Conservation (phyloP, 352 stramenopile species). For the Globisporangium iwayamae region DNA sequence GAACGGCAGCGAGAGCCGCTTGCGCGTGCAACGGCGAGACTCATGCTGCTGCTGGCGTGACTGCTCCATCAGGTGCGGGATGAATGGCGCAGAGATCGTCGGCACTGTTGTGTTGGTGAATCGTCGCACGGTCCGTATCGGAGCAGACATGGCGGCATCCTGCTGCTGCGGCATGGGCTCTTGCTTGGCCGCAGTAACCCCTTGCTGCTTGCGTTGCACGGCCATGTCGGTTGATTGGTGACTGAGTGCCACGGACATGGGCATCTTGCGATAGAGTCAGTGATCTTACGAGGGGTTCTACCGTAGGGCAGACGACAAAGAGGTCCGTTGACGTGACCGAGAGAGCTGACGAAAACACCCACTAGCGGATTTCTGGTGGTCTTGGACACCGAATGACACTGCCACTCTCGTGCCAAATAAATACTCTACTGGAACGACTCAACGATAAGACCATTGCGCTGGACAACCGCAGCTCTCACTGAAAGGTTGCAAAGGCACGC, state of each 20-base stretch:
- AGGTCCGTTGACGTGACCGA: background rate
- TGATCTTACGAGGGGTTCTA: background rate
- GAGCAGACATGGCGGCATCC: background rate
- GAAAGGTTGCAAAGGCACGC: too few relatives aligned
- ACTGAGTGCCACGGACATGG: slow-evolving; percentile 5
- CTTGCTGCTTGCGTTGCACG: background rate
- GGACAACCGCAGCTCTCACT: too few relatives aligned
- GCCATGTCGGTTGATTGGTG: background rate
- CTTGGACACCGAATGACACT: too few relatives aligned
- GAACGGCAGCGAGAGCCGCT: slow-evolving; percentile 15
- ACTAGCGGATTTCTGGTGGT: background rate
- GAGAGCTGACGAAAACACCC: background rate
- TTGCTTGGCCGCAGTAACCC: background rate
- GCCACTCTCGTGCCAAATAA: too few relatives aligned
- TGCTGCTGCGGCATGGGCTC: background rate
- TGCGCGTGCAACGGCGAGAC: background rate
- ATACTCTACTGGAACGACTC: too few relatives aligned
- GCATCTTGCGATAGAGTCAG: background rate
- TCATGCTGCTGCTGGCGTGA: background rate
- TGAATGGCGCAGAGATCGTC: background rate
- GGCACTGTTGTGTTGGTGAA: slow-evolving; percentile 1
- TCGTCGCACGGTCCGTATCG: background rate
- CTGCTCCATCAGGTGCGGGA: background rate
- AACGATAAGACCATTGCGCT: too few relatives aligned
- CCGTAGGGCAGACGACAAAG: background rate